Evolutionary conservation across 805 yeast genomes (phyloP), one percentile per base, ranked within the genome.

Genomic region (Martiniozyma abietophila): DNA sequence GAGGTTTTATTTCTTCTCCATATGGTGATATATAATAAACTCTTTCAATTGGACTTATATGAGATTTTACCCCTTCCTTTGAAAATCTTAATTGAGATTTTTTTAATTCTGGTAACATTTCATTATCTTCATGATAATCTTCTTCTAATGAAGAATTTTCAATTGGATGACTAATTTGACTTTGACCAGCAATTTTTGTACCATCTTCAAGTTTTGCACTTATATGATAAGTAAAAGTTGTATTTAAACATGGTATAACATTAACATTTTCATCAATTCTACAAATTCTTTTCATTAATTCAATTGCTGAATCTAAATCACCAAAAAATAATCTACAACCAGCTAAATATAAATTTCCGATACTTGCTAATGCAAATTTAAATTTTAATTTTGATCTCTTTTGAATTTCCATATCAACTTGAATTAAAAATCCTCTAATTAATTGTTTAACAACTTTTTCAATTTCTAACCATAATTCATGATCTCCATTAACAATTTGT

Each of bases 111-210:
- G 95, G 95, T 47, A 83, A 88, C 9, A 76, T 78, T 49, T 80
- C 83, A n/a, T n/a, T n/a, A n/a, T n/a, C n/a, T n/a, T n/a, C n/a
- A n/a, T n/a, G n/a, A n/a, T n/a, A 27, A 18, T 38, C 44, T 2
- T 30, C 35, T n/a, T n/a, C n/a, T n/a, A n/a, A n/a, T n/a, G n/a
- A n/a, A n/a, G n/a, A n/a, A n/a, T n/a, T 12, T 6, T 23, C 11
- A n/a, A 49, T 41, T 3, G 97, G 97, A 56, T 88, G 97, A 2
- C 95, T 84, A 8, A 88, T 88, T 50, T 86, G 95, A 3, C 89
- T 79, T 54, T 88, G 97, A 9, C 97, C 97, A 0, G 88, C 80
- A 23, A 88, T 77, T 2, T 80, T 63, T 4, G 69, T 62, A 3
- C 94, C 95, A 54, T 83, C 71, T 22, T 61, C 59, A 28, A 88